Evolutionary conservation across 108 stramenopile species (phyloP), one percentile per base, ranked within the genome.

Genomic region (Nitzschia inconspicua): DNA sequence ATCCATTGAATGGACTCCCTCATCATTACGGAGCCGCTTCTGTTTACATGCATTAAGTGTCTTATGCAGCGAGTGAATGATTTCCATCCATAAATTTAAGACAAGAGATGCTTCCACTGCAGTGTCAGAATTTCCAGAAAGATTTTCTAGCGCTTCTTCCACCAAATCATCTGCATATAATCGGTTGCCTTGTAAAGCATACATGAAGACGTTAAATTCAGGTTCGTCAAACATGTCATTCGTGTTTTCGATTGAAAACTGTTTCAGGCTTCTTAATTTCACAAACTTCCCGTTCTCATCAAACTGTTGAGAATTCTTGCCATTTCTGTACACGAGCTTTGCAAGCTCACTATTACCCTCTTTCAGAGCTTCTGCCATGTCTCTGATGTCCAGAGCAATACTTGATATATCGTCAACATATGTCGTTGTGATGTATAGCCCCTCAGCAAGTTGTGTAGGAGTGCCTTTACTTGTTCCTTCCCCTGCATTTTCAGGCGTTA

Each of bases 1-100:
- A 55, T 89, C 88, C 27, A 88, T 82, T 28, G 74, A 76, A 32
- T 76, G 65, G 20, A 87, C 75, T 14, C 84, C 77, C 59, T 88
- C 78, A 10, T 68, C 58, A 41, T 75, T 82, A 1, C 42, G 28
- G 9, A 84, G 40, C 22, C 66, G 42, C 22, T 66, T 63, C 41
- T 82, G 52, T 54, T 73, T 55, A 57, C 76, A 76, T 4, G 43
- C 39, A 41, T 55, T 5, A 40, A 86, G 40, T 24, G 75, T 59
- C 50, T 75, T 43, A 54, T 81, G 80, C 41, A 92, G 66, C 26
- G 65, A 47, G 44, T 89, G 86, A 4, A 72, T 70, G 44, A 88
- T 70, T 34, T 84, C 64, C 86, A 89, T 88, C 91, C 91, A 93
- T 10, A 93, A 31, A 65, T 85, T 79, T 4, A 93, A 32, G 2